Evolutionary conservation across 345 rosid species (phyloP).

Genomic region (Citrus trifoliata): DNA sequence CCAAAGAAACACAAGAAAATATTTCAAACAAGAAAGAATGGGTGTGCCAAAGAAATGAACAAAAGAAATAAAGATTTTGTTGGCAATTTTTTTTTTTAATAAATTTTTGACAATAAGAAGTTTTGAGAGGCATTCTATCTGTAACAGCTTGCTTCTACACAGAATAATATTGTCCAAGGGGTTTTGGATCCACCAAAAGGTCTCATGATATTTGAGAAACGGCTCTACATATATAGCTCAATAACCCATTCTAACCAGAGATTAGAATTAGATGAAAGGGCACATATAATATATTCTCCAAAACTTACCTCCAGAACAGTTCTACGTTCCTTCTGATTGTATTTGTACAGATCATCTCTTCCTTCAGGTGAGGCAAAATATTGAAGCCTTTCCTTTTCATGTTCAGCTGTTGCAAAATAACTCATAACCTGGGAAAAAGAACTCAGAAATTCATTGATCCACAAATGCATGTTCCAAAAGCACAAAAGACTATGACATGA

Average conservation of each 20-base stretch:
- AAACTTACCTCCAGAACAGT: slow-evolving; percentile 79
- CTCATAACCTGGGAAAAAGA: slow-evolving; percentile 65
- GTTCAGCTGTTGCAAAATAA: slow-evolving; percentile 74
- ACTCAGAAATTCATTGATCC: slow-evolving; percentile 5
- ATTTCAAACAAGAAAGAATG: not conserved
- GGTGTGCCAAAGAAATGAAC: not conserved
- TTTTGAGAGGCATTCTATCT: not conserved
- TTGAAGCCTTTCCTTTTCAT: slow-evolving; percentile 83
- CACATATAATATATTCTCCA: not conserved
- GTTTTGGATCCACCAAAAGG: too few relatives aligned
- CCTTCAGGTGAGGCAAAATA: slow-evolving; percentile 92
- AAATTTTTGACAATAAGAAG: too few relatives aligned
- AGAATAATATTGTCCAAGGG: too few relatives aligned
- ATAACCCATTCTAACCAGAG: too few relatives aligned
- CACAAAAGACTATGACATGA: not conserved
- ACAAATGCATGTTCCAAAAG: not conserved
- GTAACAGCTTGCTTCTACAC: not conserved
- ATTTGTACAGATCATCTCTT: slow-evolving; percentile 87
- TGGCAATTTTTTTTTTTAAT: not conserved
- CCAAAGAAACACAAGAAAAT: not conserved
- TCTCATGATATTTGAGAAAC: too few relatives aligned
- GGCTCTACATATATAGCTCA: too few relatives aligned
- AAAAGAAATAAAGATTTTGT: not conserved
- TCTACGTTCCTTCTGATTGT: slow-evolving; percentile 91
- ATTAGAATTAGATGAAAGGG: too few relatives aligned